These are phyloP conservation scores for Penicillium canescens DNA, from an alignment of 495 filamentous ascomycete species.

Conservation along the genomic window DNA sequence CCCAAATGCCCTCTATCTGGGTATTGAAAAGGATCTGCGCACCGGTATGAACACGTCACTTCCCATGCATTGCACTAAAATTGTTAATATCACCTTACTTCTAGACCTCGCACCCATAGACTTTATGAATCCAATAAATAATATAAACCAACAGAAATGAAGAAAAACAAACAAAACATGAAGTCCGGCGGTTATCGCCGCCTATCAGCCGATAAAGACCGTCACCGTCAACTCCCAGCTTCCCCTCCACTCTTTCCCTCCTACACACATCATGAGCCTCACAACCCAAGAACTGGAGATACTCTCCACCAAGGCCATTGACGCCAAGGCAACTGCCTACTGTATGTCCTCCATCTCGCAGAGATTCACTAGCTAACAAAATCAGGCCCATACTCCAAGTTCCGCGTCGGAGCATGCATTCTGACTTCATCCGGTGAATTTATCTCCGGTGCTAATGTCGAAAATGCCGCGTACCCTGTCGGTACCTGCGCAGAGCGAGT, in stretches of 20 bases:
- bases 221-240: no score
- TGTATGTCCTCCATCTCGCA: slow-evolving; percentile 44
- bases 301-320: slow-evolving; percentile 57
- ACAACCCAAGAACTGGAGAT: slow-evolving; percentile 55
- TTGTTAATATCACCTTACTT: no score
- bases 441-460: slow-evolving; percentile 82
- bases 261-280: slow-evolving; percentile 4
- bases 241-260: neutral
- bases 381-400: slow-evolving; percentile 83
- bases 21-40: no score
- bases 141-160: no score
- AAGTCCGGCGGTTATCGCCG: no score
- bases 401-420: slow-evolving; percentile 85
- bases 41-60: no score
- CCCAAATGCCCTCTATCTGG: no score
- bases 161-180: no score
- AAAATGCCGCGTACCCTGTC: slow-evolving; percentile 92
- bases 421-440: slow-evolving; percentile 63
- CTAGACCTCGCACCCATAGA: no score
- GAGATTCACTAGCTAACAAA: neutral
- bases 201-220: no score
- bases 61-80: no score
- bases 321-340: slow-evolving; percentile 76
- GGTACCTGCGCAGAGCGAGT: slow-evolving; percentile 93
- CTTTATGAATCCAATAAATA: no score